Evolutionary conservation across 2,329 filamentous ascomycete genomes (phyloP).

Genomic region (Penicillium sp.): DNA sequence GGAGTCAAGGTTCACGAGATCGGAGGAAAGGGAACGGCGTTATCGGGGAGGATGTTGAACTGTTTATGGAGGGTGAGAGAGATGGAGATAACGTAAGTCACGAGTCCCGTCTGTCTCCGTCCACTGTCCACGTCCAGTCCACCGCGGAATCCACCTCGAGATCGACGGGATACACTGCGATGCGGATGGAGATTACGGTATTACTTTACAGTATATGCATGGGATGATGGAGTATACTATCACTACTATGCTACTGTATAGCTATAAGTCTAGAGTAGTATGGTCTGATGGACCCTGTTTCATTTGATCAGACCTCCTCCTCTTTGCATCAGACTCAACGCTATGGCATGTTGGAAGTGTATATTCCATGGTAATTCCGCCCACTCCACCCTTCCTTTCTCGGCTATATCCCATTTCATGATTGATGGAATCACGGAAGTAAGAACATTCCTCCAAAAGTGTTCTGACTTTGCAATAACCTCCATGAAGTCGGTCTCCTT

Average conservation of each 20-base stretch:
- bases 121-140: conserved; percentile 1
- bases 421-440: background rate
- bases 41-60: conserved; percentile 23
- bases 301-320: background rate
- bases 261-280: background rate
- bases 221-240: too few relatives aligned
- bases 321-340: background rate
- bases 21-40: conserved; percentile 8
- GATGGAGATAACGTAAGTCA: conserved; percentile 27
- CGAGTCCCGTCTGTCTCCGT: conserved; percentile 17
- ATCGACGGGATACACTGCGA: conserved; percentile 3
- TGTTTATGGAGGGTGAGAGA: conserved; percentile 20
- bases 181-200: background rate
- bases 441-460: background rate
- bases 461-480: background rate
- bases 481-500: background rate
- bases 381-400: background rate
- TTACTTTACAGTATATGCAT: background rate
- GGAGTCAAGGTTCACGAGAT: background rate
- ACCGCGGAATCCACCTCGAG: conserved; percentile 9
- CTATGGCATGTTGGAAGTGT: background rate
- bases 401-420: background rate
- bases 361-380: background rate
- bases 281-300: conserved; percentile 1
- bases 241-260: too few relatives aligned